phyloP scores from a whole-genome alignment of 768 basidiomycete species.

The Hirschioporus abietinus region DNA sequence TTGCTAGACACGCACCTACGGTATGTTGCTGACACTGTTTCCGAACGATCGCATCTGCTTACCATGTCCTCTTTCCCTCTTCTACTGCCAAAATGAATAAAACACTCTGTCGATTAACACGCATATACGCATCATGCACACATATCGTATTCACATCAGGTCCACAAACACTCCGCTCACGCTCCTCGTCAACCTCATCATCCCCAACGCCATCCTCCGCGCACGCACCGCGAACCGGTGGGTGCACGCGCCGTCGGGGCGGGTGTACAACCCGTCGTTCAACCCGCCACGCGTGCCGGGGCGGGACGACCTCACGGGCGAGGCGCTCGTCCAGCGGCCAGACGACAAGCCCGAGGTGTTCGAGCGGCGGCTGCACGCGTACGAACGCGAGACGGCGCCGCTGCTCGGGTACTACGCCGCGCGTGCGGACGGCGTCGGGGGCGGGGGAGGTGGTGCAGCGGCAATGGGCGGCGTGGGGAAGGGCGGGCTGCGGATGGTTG shows the following conservation, averaged over 20 bases:
- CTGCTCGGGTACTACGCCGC: slow-evolving; percentile 66
- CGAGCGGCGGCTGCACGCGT: slow-evolving; percentile 65
- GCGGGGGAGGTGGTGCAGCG: too few relatives aligned
- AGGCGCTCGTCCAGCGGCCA: slow-evolving; percentile 79
- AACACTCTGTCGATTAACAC: not conserved
- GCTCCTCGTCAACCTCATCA: slow-evolving; percentile 80
- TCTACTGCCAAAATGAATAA: not conserved
- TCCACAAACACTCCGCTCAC: slow-evolving; percentile 62
- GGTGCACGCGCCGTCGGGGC: slow-evolving; percentile 83
- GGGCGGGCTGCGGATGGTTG: slow-evolving; percentile 46
- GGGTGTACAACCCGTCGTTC: slow-evolving; percentile 87
- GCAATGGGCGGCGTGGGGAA: slow-evolving; percentile 76
- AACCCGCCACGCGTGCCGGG: slow-evolving; percentile 79
- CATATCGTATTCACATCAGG: slow-evolving; percentile 29
- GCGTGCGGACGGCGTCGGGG: slow-evolving; percentile 33
- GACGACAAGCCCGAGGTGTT: slow-evolving; percentile 89
- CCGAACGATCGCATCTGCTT: not conserved
- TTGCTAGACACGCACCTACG: slow-evolving; percentile 72
- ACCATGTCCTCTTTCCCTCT: not conserved
- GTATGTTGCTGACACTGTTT: slow-evolving; percentile 31
- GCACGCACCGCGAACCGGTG: slow-evolving; percentile 85
- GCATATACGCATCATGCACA: slow-evolving; percentile 3
- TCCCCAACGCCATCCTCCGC: slow-evolving; percentile 83
- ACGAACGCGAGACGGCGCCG: slow-evolving; percentile 77
- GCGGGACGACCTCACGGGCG: slow-evolving; percentile 81